phyloP scores from a whole-genome alignment of 441 rosid species.

The Isatis lusitanica region DNA sequence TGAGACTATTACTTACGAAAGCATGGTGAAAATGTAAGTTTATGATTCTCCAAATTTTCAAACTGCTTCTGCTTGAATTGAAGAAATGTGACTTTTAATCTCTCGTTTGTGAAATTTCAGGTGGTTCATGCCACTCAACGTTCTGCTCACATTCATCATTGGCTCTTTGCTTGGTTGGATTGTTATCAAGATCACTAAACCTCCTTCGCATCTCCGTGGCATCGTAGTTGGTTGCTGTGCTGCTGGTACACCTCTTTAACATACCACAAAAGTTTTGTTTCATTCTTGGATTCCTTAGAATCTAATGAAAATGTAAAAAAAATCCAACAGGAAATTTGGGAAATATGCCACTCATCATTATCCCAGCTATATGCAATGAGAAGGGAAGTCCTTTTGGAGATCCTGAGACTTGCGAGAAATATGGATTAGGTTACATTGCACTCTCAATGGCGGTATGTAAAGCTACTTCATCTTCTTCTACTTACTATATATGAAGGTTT shows the following conservation, averaged over 20 bases:
- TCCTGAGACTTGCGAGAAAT: constrained; percentile 52
- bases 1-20: constrained; percentile 49
- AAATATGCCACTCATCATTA: constrained; percentile 71
- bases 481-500: background rate
- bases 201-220: constrained; percentile 66
- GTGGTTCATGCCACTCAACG: constrained; percentile 94
- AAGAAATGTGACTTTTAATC: background rate
- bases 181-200: constrained; percentile 57
- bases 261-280: background rate
- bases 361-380: constrained; percentile 85
- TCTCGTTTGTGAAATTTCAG: constrained; percentile 31
- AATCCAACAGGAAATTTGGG: constrained; percentile 68
- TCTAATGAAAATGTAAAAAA: background rate
- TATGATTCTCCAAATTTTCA: background rate
- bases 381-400: constrained; percentile 79
- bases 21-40: constrained; percentile 40
- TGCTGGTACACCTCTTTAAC: constrained; percentile 46
- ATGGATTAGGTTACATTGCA: constrained; percentile 70
- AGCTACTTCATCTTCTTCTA: background rate
- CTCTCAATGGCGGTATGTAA: constrained; percentile 82
- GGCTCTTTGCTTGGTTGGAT: constrained; percentile 83
- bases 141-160: constrained; percentile 63
- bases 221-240: constrained; percentile 83
- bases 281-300: background rate
- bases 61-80: background rate